Percentiles rank a stretch among this genome's conserved stretches.
These are phyloP conservation scores for Acanthamoeba healyi DNA, from an alignment of 208 protist genomes.

Conservation along the genomic window DNA sequence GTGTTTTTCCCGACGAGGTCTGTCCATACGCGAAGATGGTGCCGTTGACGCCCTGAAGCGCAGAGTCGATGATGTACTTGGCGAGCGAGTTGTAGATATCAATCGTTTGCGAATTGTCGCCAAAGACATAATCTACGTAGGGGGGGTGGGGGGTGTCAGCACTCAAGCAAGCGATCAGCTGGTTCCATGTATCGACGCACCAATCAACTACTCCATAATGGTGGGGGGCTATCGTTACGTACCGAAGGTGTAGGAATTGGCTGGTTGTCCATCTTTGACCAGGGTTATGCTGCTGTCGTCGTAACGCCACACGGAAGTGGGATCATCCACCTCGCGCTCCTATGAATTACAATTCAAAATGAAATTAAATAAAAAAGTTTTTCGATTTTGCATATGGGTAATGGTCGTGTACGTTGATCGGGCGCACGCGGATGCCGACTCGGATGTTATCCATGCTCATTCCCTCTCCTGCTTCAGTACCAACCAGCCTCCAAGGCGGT, in stretches of 20 bases:
- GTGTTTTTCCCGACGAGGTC: constrained; percentile 90
- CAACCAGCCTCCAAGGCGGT: no score
- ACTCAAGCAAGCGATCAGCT: neutral
- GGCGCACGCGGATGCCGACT: constrained; percentile 66
- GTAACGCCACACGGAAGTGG: neutral
- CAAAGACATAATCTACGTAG: constrained; percentile 59
- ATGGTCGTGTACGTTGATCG: neutral
- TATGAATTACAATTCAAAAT: neutral
- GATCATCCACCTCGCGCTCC: constrained; percentile 5
- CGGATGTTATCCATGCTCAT: constrained; percentile 74
- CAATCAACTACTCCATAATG: no score
- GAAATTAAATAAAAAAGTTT: neutral
- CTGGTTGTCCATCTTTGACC: neutral
- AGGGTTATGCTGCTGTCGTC: constrained; percentile 61
- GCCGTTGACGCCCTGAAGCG: constrained; percentile 77
- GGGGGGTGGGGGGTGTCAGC: no score
- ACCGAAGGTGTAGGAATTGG: constrained; percentile 74
- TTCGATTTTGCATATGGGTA: no score
- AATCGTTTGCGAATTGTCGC: constrained; percentile 25
- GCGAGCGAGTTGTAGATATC: constrained; percentile 66
- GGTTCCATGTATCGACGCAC: no score
- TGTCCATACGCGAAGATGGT: constrained; percentile 92
- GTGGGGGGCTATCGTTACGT: neutral
- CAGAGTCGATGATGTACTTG: constrained; percentile 68
- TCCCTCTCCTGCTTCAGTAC: no score